Base-by-base conservation (phyloP, 192 early-diverging fungal species). In the Rhizophagus clarus region DNA sequence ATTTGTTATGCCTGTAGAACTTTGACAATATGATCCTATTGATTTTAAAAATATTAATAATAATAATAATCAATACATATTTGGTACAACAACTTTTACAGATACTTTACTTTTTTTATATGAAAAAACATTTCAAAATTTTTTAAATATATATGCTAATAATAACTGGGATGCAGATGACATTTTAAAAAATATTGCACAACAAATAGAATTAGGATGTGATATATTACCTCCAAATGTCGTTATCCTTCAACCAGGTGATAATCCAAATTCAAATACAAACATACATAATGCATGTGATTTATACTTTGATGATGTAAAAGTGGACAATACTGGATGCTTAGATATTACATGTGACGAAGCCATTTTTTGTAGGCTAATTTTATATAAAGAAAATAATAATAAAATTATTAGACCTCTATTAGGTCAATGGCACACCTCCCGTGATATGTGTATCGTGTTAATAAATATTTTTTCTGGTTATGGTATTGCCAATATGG, bases 321-420 rank as follows among this genome's bases (percentile, higher is more conserved):
- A 17, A 32, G 61, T 61, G 34, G 11, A 0, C 6, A 74, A 74
- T 26, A 60, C 49, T 32, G 26, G 73, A 0, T 60, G 7, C 5
- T 24, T 74, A 26, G 51, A 60, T 29, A 74, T 74, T 74, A 28
- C 56, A 17, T 61, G 26, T 20, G 26, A 74, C 20, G 49, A 74
- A 7, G 51, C 73, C 3, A 56, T 74, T 28, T 74, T 74, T 74
- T 26, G 24, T 60, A 24, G 51, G 0, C 31, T 74, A 10, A 74
- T 74, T 74, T 61, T 26, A 2, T 74, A 61, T 12, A 61, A 74
- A 74, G 73, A 74, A 74, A 20, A 74, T 8, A 51, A 74, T 51
- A 6, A 74, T 34, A 61, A 61, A 28, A 26, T 15, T 17, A 40
- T 70, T 42, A 74, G 73, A 74, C 73, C 31, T 3, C 9, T 74